Base-by-base conservation (phyloP, 164 flowering plant genomes). In the Liriodendron chinense region DNA sequence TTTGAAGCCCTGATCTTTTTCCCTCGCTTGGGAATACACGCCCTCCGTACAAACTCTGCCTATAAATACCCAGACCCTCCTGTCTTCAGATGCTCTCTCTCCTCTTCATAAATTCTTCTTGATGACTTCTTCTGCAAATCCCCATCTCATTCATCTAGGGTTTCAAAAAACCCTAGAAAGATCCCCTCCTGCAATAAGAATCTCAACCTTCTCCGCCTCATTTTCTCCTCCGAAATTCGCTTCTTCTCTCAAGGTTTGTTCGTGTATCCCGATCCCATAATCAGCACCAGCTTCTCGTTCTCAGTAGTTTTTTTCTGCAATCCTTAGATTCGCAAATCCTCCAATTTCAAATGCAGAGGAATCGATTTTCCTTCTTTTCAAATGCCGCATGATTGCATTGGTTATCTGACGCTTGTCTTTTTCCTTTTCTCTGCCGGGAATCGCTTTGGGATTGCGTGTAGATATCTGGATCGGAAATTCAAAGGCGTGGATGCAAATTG, bases 381-480 rank as follows among this genome's bases (percentile, higher is more conserved):
- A 53, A 53, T 14, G 10, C 59, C 4, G 18, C 18, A 12, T 12
- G 9, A 53, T 34, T 34, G 43, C 7, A 34, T 34, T 34, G 43
- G 43, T 34, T 34, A 34, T 53, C 59, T 66, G 43, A 66, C 7
- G 34, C 69, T 66, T 24, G 67, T 1, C 21, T 66, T 66, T 66
- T 47, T 47, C 43, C 59, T 12, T 47, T 47, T 18, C 12, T 43
- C 24, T 47, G 28, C 43, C 43, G 53, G 71, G 22, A 8, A 18
- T 47, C 7, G 10, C 8, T 43, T 26, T 63, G 7, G 8, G 47
- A 16, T 21, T 61, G 24, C 13, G 20, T 65, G 63, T 68, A 79
- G 81, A 47, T 79, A 20, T 66, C n/a, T 68, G 65, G 50, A 14
- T 72, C 72, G 24, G 47, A 20, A 22, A 47, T 48, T 26, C 68